Percentiles rank a stretch among this genome's conserved stretches.
Evolutionary conservation across 2,329 filamentous ascomycete species (phyloP).

Genomic region (Ustilaginoidea virens): DNA sequence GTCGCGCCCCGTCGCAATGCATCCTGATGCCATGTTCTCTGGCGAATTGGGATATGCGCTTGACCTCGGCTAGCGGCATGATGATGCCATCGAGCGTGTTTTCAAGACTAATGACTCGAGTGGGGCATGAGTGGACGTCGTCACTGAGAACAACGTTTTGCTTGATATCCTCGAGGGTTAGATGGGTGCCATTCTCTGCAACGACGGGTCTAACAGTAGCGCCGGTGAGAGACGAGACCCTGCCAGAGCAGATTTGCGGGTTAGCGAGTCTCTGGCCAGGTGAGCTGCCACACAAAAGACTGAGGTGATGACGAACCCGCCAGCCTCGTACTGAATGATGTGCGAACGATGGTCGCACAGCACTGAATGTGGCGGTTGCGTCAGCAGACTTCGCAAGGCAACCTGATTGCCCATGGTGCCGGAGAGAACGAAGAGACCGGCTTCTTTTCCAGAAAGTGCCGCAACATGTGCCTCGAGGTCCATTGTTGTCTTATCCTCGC

Average conservation of each 20-base stretch:
- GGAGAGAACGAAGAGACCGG: constrained; percentile 66
- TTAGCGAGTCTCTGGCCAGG: too few species aligned
- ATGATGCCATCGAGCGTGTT: constrained; percentile 73
- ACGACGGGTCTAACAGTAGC: constrained; percentile 52
- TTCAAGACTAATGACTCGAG: constrained; percentile 66
- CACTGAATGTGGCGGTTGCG: constrained; percentile 64
- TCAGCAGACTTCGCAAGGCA: constrained; percentile 60
- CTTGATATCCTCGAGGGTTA: constrained; percentile 64
- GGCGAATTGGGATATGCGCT: constrained; percentile 56
- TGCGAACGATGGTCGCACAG: constrained; percentile 69
- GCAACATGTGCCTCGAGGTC: constrained; percentile 63
- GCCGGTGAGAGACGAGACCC: constrained; percentile 54
- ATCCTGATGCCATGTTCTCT: constrained; percentile 46
- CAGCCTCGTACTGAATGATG: constrained; percentile 53
- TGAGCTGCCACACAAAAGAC: too few species aligned
- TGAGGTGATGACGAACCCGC: constrained; percentile 28
- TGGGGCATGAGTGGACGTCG: constrained; percentile 67
- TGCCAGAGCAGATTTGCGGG: too few species aligned
- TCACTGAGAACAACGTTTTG: constrained; percentile 47
- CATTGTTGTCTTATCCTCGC: constrained; percentile 65
- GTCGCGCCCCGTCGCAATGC: constrained; percentile 64
- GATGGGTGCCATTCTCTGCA: constrained; percentile 54
- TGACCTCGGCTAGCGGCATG: constrained; percentile 58
- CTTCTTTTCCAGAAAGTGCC: constrained; percentile 57
- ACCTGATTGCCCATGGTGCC: constrained; percentile 95